Percentiles rank a stretch among this genome's conserved stretches.
phyloP scores from a whole-genome alignment of 1,139 yeast genomes.

The Magnusiomyces clavatus region DNA sequence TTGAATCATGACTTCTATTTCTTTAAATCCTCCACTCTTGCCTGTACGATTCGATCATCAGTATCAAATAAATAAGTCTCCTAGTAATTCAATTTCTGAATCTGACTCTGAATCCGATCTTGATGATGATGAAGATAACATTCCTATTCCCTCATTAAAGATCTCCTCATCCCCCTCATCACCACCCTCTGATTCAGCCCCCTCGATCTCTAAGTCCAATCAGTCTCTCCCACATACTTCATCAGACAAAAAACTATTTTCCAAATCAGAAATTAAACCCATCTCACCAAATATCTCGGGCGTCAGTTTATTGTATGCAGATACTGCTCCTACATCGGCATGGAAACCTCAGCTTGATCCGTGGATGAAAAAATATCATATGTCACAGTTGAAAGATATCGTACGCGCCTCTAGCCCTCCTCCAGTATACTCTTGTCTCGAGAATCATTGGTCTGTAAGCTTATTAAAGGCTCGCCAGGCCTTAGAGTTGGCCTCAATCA shows the following conservation, averaged over 20 bases:
- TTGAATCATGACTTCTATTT: not conserved
- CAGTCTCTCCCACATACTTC: not conserved
- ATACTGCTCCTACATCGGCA: constrained; percentile 33
- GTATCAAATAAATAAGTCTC: not conserved
- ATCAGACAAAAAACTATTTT: not conserved
- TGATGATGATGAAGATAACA: too few species aligned
- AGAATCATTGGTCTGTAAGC: constrained; percentile 11
- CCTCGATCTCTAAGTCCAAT: not conserved
- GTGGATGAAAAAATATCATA: constrained; percentile 28
- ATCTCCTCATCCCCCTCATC: not conserved
- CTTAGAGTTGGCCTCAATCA: constrained; percentile 9
- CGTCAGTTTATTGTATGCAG: constrained; percentile 32
- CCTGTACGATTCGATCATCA: too few species aligned
- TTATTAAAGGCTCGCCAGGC: constrained; percentile 9
- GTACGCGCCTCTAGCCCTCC: constrained; percentile 14
- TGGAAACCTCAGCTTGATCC: constrained; percentile 35
- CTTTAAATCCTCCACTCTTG: not conserved
- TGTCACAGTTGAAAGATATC: constrained; percentile 15
- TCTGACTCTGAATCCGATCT: too few species aligned
- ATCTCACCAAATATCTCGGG: not conserved
- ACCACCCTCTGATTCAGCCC: not conserved
- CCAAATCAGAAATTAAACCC: not conserved
- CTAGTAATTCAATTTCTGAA: not conserved
- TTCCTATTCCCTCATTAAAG: too few species aligned
- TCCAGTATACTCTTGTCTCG: constrained; percentile 11